Evolutionary conservation across 2,329 filamentous ascomycete species (phyloP).

Genomic region (Penicillium sp.): DNA sequence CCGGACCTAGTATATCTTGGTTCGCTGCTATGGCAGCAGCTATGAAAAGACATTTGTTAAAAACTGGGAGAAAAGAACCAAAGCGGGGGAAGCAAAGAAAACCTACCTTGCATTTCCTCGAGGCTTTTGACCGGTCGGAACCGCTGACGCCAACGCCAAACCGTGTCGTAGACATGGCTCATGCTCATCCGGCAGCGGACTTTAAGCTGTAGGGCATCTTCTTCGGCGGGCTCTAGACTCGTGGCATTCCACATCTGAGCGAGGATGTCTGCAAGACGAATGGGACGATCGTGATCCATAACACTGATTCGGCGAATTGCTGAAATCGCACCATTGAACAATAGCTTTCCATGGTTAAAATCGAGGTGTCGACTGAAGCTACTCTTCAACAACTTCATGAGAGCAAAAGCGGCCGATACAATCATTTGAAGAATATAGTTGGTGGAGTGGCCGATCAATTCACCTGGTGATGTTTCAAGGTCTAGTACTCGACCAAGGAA

Average conservation of each 20-base stretch:
- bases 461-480: slow-evolving; percentile 44
- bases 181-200: slow-evolving; percentile 65
- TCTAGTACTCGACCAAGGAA: slow-evolving; percentile 47
- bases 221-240: slow-evolving; percentile 31
- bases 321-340: slow-evolving; percentile 58
- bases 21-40: slow-evolving; percentile 33
- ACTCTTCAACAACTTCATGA: slow-evolving; percentile 64
- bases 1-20: slow-evolving; percentile 33
- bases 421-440: slow-evolving; percentile 67
- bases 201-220: slow-evolving; percentile 55
- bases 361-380: slow-evolving; percentile 58
- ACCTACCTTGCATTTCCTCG: slow-evolving; percentile 64
- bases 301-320: slow-evolving; percentile 60
- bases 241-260: slow-evolving; percentile 62
- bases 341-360: slow-evolving; percentile 51
- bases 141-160: slow-evolving; percentile 64
- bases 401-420: slow-evolving; percentile 60
- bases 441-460: slow-evolving; percentile 52
- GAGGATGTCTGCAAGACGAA: slow-evolving; percentile 62
- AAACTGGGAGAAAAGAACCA: slow-evolving; percentile 14
- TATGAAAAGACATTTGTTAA: slow-evolving; percentile 13
- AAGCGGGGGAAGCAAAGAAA: background rate
- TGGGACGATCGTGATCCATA: slow-evolving; percentile 60
- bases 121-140: slow-evolving; percentile 63
- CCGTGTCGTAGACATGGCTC: slow-evolving; percentile 64